phyloP scores from a whole-genome alignment of 768 basidiomycete genomes.

The Lactarius vividus region DNA sequence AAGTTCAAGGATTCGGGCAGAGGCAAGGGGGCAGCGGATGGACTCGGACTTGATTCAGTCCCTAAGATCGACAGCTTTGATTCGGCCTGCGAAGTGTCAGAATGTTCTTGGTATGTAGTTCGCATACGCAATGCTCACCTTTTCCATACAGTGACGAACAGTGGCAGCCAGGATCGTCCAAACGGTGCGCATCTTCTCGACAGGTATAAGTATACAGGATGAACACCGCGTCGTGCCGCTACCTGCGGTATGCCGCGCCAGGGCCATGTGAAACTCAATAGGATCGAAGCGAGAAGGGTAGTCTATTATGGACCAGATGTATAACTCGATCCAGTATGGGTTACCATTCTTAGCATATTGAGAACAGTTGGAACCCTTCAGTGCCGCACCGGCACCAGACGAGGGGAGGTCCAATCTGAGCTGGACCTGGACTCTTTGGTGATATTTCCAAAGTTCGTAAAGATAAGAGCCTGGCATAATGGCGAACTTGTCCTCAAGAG shows the following conservation, averaged over 20 bases:
- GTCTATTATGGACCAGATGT: neutral
- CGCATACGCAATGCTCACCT: neutral
- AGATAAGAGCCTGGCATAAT: slow-evolving; percentile 1
- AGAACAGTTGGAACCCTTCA: neutral
- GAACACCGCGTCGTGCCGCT: neutral
- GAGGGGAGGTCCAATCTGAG: neutral
- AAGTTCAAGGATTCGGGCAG: neutral
- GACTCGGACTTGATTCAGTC: too few species aligned
- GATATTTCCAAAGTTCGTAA: slow-evolving; percentile 12
- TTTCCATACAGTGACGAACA: neutral
- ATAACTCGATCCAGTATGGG: neutral
- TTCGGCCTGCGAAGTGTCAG: slow-evolving; percentile 6
- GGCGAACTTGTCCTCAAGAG: neutral
- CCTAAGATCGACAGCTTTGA: neutral
- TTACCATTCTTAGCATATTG: neutral
- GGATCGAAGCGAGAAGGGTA: neutral
- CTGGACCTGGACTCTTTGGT: slow-evolving; percentile 13
- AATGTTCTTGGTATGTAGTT: neutral
- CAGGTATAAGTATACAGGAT: neutral
- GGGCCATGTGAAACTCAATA: slow-evolving; percentile 1
- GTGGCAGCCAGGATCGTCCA: slow-evolving; percentile 1
- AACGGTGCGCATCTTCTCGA: neutral
- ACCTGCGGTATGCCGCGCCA: neutral
- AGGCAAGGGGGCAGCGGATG: too few species aligned
- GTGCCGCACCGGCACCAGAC: neutral